phyloP scores from a whole-genome alignment of 2,329 filamentous ascomycete genomes.

The Coleophoma eucalyptorum region DNA sequence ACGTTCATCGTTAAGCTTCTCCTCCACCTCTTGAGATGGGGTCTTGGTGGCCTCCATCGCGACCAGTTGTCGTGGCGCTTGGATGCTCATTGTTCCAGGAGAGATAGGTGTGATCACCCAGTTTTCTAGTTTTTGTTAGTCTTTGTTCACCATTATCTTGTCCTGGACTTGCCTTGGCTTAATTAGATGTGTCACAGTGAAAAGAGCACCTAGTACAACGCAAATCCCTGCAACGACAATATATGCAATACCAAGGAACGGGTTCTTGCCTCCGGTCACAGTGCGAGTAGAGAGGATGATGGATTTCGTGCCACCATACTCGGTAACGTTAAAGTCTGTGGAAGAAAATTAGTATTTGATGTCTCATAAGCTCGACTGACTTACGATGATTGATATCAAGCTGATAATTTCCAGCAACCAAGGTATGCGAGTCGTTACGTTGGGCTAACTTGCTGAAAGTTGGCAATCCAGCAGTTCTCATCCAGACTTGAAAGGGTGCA shows the following conservation, averaged over 20 bases:
- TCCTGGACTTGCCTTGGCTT: slow-evolving; percentile 68
- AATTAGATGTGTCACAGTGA: slow-evolving; percentile 87
- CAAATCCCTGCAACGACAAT: slow-evolving; percentile 91
- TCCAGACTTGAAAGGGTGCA: slow-evolving; percentile 96
- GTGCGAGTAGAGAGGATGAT: slow-evolving; percentile 86
- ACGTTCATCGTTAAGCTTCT: not conserved
- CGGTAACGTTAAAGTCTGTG: slow-evolving; percentile 73
- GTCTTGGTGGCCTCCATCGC: slow-evolving; percentile 34
- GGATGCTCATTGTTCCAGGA: slow-evolving; percentile 83
- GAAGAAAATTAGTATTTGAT: slow-evolving; percentile 12
- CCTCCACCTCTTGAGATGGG: not conserved
- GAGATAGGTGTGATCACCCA: slow-evolving; percentile 95
- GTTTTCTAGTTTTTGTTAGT: slow-evolving; percentile 60
- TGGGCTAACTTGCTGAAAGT: slow-evolving; percentile 91
- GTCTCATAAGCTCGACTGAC: slow-evolving; percentile 29
- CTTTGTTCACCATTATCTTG: slow-evolving; percentile 1
- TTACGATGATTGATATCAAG: slow-evolving; percentile 75
- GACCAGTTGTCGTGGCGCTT: slow-evolving; percentile 50
- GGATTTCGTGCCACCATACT: slow-evolving; percentile 84
- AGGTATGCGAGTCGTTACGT: slow-evolving; percentile 68
- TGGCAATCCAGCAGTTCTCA: slow-evolving; percentile 92
- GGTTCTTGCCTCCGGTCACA: slow-evolving; percentile 91
- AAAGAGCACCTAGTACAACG: slow-evolving; percentile 81
- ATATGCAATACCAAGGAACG: slow-evolving; percentile 95
- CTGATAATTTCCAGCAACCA: slow-evolving; percentile 70